Evolutionary conservation across 2,329 filamentous ascomycete species (phyloP), one percentile per base, ranked within the genome.

Genomic region (Aspergillus versicolor): DNA sequence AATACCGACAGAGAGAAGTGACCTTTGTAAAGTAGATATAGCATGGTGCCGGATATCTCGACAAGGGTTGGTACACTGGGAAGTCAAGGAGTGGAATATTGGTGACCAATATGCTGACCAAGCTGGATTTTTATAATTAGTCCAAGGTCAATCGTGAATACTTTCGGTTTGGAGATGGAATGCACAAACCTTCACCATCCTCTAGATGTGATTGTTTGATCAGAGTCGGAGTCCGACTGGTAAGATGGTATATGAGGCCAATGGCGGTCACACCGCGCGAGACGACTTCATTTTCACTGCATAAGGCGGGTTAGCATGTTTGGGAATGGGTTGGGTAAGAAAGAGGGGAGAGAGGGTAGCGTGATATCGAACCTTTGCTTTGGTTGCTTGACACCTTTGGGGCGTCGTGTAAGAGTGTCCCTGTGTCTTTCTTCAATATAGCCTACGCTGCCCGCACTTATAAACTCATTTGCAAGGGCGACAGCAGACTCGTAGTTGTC

Each of bases 41-140:
- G 94, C 91, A 68, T 95, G 84, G 67, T 96, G 90, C 3, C 94
- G 87, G 58, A 99, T 91, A 66, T 97, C 92, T 54, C 93, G 89
- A 69, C 92, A 97, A 0, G 92, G 92, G 70, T 97, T 99, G 53
- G 91, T 90, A 75, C 92, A 97, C 75, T 99, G 94, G 4, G 86
- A 86, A 3, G 90, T 94, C 17, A 99, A 79, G 5, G 91, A 90
- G 65, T 91, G 86, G 75, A 99, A 94, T 24, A 99, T 92, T 2
- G 93, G 94, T 13, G 92, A 88, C 94, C 94, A 99, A 73, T 99
- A 99, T 8, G 94, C 91, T 50, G 91, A 92, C 94, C 94, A 99
- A 13, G 94, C 94, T 90, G 44, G 22, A 21, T 8, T 42, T 54
- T 54, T 30, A 3, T 41, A 21, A 42, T 66, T 53, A 69, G 60